Conservation (phyloP, 2,329 filamentous ascomycete species). For the Macrophomina tecta region DNA sequence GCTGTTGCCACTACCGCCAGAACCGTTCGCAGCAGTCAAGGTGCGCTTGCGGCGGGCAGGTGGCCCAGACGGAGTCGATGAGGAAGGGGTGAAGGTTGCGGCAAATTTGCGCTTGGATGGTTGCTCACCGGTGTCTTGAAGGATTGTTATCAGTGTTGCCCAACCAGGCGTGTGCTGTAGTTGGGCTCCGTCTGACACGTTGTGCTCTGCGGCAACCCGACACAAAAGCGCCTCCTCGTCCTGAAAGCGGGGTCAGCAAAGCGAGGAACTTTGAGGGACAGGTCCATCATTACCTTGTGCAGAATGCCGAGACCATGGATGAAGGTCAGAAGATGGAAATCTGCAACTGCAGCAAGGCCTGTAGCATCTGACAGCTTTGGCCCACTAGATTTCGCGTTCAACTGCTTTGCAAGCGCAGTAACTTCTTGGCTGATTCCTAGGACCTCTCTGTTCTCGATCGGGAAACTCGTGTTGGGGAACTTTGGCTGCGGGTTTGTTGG, state of each 20-base stretch:
- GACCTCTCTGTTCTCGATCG: slow-evolving; percentile 88
- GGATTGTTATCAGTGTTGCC: slow-evolving; percentile 90
- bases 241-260: slow-evolving; percentile 55
- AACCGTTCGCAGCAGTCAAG: slow-evolving; percentile 13
- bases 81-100: slow-evolving; percentile 28
- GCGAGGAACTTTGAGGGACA: background rate
- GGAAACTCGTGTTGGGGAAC: slow-evolving; percentile 77
- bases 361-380: slow-evolving; percentile 63
- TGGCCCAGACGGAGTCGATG: slow-evolving; percentile 25
- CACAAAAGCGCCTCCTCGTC: slow-evolving; percentile 88
- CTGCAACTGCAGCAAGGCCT: slow-evolving; percentile 75
- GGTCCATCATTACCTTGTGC: slow-evolving; percentile 69
- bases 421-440: slow-evolving; percentile 87
- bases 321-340: slow-evolving; percentile 94
- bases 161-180: slow-evolving; percentile 88
- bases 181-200: slow-evolving; percentile 80
- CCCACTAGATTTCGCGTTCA: slow-evolving; percentile 65
- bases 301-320: slow-evolving; percentile 80
- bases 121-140: slow-evolving; percentile 91
- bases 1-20: slow-evolving; percentile 13
- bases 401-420: slow-evolving; percentile 67
- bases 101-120: slow-evolving; percentile 71
- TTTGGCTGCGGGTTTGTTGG: slow-evolving; percentile 78
- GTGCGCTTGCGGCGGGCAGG: slow-evolving; percentile 34
- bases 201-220: slow-evolving; percentile 80